phyloP scores from a whole-genome alignment of 106 monocot species.

The Chionographis japonica region DNA sequence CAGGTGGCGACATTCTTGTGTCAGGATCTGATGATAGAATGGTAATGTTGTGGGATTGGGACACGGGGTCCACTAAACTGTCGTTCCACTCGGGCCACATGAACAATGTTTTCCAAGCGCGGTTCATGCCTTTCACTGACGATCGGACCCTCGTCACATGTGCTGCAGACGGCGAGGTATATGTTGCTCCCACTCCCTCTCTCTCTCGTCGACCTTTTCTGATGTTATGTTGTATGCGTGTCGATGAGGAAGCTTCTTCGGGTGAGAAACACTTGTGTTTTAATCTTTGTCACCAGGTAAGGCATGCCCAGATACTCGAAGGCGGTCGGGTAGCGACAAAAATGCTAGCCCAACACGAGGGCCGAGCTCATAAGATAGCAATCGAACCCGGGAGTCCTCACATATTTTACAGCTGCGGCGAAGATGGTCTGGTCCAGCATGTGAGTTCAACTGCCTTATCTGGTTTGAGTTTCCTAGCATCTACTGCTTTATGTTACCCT shows the following conservation, averaged over 20 bases:
- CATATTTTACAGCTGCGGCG: conserved; percentile 80
- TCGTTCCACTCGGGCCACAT: conserved; percentile 79
- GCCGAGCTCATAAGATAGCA: conserved; percentile 60
- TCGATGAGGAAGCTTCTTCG: not conserved
- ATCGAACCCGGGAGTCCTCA: conserved; percentile 76
- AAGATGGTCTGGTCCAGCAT: conserved; percentile 63
- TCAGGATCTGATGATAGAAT: conserved; percentile 92
- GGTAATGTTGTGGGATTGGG: conserved; percentile 92
- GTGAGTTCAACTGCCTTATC: conserved; percentile 16
- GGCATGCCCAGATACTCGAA: conserved; percentile 59
- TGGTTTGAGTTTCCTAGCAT: not conserved
- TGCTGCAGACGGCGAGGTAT: conserved; percentile 95
- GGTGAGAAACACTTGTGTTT: not conserved
- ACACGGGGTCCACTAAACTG: conserved; percentile 39
- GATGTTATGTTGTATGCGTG: not conserved
- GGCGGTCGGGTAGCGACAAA: conserved; percentile 35
- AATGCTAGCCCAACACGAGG: conserved; percentile 46
- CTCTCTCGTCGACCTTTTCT: not conserved
- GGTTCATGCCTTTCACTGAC: conserved; percentile 75
- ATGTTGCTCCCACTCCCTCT: not conserved
- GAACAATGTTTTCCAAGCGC: conserved; percentile 82
- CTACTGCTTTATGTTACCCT: not conserved
- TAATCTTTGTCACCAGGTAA: conserved; percentile 42
- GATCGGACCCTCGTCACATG: conserved; percentile 73
- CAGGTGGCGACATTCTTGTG: conserved; percentile 60